Base-by-base conservation (phyloP, 1,284 basidiomycete species). In the Fomes fomentarius region DNA sequence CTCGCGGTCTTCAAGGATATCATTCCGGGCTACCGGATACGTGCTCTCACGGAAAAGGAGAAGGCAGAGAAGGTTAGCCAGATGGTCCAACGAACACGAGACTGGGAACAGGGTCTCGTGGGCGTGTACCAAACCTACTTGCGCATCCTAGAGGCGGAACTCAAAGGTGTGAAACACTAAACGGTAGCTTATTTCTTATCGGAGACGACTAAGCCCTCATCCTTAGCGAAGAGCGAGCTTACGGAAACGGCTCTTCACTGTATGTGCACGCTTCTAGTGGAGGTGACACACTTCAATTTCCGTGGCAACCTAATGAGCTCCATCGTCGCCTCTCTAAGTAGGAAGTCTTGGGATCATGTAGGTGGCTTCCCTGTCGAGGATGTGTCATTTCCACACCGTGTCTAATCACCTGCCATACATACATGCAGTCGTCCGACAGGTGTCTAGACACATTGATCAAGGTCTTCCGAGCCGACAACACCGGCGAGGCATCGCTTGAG, bases 261-360 rank as follows among this genome's bases (percentile, higher is more conserved):
- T 69, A 89, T 99, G 80, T 96, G 94, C 71, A 89, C 89, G 3
- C 80, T 99, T 40, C 77, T 96, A 11, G 79, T 81, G 19, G 86
- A 93, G 61, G 85, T 89, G 57, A 92, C 94, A 10, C 96, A 99
- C 73, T 99, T 99, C 83, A 99, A 99, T 77, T 99, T 97, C 73
- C 86, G 93, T 46, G 81, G 85, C 62, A 98, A 99, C 74, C 83
- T 99, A 62, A 93, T 98, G 83, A 88, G 85, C 54, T 88, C 89
- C 47, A 78, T 99, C 44, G 86, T 99, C 17, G 85, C 90, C 47
- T 83, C 87, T 15, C 74, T 99, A 50, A 96, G 94, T 63, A 86
- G 86, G 63, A 88, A 84, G 70, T 85, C 89, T 33, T 97, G 95
- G 94, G 91, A 94, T 72, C 79, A 85, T 71, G 94, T 93, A 65